phyloP scores from a whole-genome alignment of 768 basidiomycete genomes.

The Pleurotus tuoliensis region DNA sequence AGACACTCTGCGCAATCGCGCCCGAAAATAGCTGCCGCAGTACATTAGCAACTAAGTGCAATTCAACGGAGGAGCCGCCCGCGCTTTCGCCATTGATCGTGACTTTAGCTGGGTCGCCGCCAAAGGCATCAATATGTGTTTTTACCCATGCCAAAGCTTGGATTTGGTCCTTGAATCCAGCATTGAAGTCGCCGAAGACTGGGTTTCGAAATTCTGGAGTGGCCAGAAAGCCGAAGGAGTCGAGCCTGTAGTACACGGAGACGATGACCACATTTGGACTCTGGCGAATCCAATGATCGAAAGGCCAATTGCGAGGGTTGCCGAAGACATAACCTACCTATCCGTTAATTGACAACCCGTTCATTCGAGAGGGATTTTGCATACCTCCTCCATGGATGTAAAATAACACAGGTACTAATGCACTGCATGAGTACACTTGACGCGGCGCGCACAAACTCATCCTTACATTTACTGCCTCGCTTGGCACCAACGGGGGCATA shows the following conservation, averaged over 20 bases:
- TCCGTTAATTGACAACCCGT: background rate
- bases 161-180: slow-evolving; percentile 57
- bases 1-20: slow-evolving; percentile 64
- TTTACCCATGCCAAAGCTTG: slow-evolving; percentile 64
- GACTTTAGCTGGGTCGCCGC: slow-evolving; percentile 55
- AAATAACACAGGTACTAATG: slow-evolving; percentile 39
- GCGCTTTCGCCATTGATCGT: slow-evolving; percentile 52
- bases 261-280: slow-evolving; percentile 60
- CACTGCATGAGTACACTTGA: background rate
- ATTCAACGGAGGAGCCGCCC: slow-evolving; percentile 44
- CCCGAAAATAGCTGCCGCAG: slow-evolving; percentile 39
- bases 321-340: slow-evolving; percentile 48
- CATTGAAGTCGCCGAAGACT: slow-evolving; percentile 44
- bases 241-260: slow-evolving; percentile 63
- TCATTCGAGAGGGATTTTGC: background rate
- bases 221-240: slow-evolving; percentile 60
- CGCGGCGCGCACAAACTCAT: slow-evolving; percentile 13
- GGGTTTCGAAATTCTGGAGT: slow-evolving; percentile 40
- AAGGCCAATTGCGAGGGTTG: slow-evolving; percentile 64
- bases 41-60: slow-evolving; percentile 50
- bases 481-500: slow-evolving; percentile 51
- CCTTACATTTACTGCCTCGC: slow-evolving; percentile 39
- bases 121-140: slow-evolving; percentile 55
- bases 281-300: slow-evolving; percentile 62
- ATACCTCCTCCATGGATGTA: slow-evolving; percentile 49